Percentiles rank a stretch among this genome's conserved stretches.
Conservation (phyloP, 1,284 basidiomycete species). For the Cerrena zonata region DNA sequence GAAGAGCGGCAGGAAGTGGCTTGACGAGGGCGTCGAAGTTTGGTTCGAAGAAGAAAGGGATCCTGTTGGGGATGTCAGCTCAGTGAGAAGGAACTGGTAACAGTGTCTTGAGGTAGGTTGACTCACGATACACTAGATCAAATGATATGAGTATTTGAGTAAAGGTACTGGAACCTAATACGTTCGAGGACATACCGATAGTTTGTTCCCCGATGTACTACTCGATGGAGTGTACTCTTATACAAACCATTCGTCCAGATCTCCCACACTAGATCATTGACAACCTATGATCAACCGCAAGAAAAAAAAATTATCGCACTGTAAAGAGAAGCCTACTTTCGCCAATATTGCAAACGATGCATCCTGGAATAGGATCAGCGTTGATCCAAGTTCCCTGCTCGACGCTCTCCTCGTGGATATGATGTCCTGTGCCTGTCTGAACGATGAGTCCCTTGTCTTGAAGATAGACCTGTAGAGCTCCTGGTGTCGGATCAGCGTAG, state of each 20-base stretch:
- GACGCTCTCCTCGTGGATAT: conserved; percentile 40
- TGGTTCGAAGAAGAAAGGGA: conserved; percentile 86
- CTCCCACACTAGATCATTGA: conserved; percentile 62
- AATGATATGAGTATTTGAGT: neutral
- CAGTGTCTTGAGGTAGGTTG: conserved; percentile 2
- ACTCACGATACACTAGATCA: conserved; percentile 61
- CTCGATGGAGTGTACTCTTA: conserved; percentile 70
- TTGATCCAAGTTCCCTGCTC: conserved; percentile 70
- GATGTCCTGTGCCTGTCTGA: conserved; percentile 33
- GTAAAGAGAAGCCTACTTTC: conserved; percentile 53
- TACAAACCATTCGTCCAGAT: conserved; percentile 80
- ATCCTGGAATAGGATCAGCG: conserved; percentile 72
- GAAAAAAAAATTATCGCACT: too few species aligned
- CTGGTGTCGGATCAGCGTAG: conserved; percentile 70
- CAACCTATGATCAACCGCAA: neutral
- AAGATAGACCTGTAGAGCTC: conserved; percentile 77
- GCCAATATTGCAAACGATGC: conserved; percentile 78
- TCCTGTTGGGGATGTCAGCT: conserved; percentile 29
- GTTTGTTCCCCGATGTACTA: conserved; percentile 65
- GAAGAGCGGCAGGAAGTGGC: conserved; percentile 52
- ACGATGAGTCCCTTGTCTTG: conserved; percentile 36
- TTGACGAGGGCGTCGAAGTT: conserved; percentile 64
- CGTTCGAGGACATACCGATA: conserved; percentile 50
- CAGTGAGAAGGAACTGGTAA: neutral
- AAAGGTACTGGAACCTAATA: too few species aligned